phyloP scores from a whole-genome alignment of 148 eudicot species.

The Amaranthus palmeri region DNA sequence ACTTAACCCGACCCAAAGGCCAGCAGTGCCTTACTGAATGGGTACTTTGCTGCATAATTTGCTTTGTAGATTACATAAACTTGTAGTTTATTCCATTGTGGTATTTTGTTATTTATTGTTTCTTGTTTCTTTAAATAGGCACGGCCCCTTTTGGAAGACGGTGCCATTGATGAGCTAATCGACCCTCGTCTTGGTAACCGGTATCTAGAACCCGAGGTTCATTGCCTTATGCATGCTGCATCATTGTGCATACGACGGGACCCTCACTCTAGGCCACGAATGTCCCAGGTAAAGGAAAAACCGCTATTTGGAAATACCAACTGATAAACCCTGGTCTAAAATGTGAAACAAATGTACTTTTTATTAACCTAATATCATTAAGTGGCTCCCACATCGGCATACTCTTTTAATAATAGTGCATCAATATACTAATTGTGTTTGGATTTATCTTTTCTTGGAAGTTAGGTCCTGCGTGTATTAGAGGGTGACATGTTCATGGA shows the following conservation, averaged over 20 bases:
- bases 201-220: slow-evolving; percentile 70
- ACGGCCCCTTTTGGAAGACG: slow-evolving; percentile 66
- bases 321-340: too few relatives aligned
- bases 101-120: neutral
- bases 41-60: slow-evolving; percentile 31
- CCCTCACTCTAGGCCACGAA: slow-evolving; percentile 83
- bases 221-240: slow-evolving; percentile 82
- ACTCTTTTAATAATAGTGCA: too few relatives aligned
- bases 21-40: slow-evolving; percentile 79
- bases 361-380: too few relatives aligned
- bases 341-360: too few relatives aligned
- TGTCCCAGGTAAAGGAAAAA: slow-evolving; percentile 66
- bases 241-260: slow-evolving; percentile 77
- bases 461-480: slow-evolving; percentile 68
- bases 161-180: slow-evolving; percentile 56
- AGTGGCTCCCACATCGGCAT: too few relatives aligned
- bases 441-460: neutral
- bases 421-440: neutral
- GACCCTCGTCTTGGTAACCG: slow-evolving; percentile 62
- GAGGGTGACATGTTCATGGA: slow-evolving; percentile 72
- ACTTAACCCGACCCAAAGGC: slow-evolving; percentile 64
- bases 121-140: slow-evolving; percentile 39
- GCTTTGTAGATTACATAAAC: neutral
- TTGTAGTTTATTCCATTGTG: neutral
- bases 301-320: too few relatives aligned